phyloP scores from a whole-genome alignment of 306 rosid species.

The Purshia tridentata region DNA sequence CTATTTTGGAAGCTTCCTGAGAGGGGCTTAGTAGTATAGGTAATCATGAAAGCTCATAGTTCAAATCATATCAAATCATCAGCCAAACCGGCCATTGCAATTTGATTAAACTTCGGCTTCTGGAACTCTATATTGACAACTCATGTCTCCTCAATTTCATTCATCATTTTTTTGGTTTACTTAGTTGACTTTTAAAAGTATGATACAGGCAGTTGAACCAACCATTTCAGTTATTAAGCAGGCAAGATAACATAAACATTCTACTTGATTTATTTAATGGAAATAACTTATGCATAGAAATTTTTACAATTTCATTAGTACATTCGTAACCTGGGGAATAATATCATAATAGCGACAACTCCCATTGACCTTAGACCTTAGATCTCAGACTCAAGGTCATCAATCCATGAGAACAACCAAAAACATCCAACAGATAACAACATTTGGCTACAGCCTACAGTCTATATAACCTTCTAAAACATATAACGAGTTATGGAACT shows the following conservation, averaged over 20 bases:
- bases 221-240: not conserved
- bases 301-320: not conserved
- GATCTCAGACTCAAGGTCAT: not conserved
- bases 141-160: too few relatives aligned
- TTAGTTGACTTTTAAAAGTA: not conserved
- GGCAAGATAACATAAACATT: not conserved
- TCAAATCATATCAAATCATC: not conserved
- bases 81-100: not conserved
- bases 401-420: not conserved
- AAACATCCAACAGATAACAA: not conserved
- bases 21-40: too few relatives aligned
- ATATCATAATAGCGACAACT: not conserved
- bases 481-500: not conserved
- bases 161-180: not conserved
- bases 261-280: not conserved
- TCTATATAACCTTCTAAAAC: not conserved
- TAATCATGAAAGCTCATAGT: not conserved
- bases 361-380: not conserved
- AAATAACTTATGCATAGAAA: not conserved
- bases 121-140: too few relatives aligned
- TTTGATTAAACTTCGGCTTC: not conserved
- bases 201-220: not conserved
- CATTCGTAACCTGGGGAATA: not conserved
- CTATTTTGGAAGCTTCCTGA: not conserved
- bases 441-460: not conserved